Percentiles rank a stretch among this genome's conserved stretches.
Conservation (phyloP, 73 alveolate genomes). For the Paramecium sexaurelia region DNA sequence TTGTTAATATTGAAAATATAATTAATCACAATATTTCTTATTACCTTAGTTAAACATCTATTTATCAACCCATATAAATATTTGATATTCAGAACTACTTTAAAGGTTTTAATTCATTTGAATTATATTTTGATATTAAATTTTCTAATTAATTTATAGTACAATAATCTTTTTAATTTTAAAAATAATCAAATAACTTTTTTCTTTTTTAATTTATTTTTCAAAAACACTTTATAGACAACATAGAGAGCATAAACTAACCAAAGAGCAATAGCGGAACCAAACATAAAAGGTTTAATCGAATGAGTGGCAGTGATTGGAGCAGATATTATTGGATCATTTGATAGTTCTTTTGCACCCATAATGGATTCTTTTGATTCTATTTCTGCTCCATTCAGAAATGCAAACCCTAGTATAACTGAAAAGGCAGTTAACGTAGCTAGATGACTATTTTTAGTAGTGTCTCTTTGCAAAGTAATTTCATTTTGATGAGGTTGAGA, state of each 20-base stretch:
- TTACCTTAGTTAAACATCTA: background rate
- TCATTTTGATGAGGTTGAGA: background rate
- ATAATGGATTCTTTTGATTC: background rate
- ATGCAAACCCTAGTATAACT: background rate
- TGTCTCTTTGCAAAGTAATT: background rate
- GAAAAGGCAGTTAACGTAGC: conserved; percentile 43
- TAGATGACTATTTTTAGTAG: background rate
- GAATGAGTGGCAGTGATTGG: background rate
- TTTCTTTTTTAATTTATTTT: background rate
- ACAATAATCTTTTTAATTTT: background rate
- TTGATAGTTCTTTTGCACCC: background rate
- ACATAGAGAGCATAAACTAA: conserved; percentile 3
- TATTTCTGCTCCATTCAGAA: background rate
- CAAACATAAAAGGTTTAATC: background rate
- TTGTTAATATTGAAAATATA: background rate
- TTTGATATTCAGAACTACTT: background rate
- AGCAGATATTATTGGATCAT: background rate
- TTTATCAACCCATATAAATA: background rate
- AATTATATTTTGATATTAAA: background rate
- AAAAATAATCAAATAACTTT: background rate
- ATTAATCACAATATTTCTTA: background rate
- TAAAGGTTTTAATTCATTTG: background rate
- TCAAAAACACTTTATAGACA: conserved; percentile 2
- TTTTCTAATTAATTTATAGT: no score
- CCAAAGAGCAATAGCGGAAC: background rate